Conservation (phyloP, 2,329 filamentous ascomycete genomes). For the Pseudogymnoascus sp. region DNA sequence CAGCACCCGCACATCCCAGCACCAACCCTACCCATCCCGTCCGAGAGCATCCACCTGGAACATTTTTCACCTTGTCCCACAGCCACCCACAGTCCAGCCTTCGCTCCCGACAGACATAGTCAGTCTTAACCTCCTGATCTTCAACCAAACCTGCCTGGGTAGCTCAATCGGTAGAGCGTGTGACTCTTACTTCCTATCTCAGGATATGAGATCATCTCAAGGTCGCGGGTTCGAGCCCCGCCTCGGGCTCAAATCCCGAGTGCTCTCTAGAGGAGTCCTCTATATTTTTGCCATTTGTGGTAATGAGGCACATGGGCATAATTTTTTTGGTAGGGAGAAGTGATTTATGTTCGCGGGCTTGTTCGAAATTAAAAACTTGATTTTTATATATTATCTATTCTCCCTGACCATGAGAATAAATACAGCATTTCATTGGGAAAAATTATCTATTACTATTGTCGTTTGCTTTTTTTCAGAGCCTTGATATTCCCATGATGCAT, state of each 20-base stretch:
- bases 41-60: background rate
- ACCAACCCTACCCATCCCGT: background rate
- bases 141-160: conserved; percentile 22
- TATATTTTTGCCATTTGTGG: background rate
- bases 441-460: background rate
- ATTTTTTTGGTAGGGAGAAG: background rate
- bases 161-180: conserved; percentile 67
- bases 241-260: conserved; percentile 6
- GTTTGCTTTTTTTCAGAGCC: background rate
- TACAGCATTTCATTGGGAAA: background rate
- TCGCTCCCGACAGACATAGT: background rate
- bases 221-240: conserved; percentile 6
- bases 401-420: too few species aligned
- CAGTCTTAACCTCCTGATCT: background rate
- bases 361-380: background rate
- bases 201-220: conserved; percentile 7
- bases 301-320: background rate
- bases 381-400: background rate
- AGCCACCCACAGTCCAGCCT: background rate
- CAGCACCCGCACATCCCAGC: conserved; percentile 2
- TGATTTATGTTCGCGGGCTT: background rate
- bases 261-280: conserved; percentile 1
- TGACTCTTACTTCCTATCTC: conserved; percentile 45
- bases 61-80: background rate
- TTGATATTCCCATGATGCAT: background rate